A percentile compares a stretch with the other conserved stretches of the same genome.
Conservation (phyloP, 2,329 filamentous ascomycete genomes). For the Epicoccum sorghinum region DNA sequence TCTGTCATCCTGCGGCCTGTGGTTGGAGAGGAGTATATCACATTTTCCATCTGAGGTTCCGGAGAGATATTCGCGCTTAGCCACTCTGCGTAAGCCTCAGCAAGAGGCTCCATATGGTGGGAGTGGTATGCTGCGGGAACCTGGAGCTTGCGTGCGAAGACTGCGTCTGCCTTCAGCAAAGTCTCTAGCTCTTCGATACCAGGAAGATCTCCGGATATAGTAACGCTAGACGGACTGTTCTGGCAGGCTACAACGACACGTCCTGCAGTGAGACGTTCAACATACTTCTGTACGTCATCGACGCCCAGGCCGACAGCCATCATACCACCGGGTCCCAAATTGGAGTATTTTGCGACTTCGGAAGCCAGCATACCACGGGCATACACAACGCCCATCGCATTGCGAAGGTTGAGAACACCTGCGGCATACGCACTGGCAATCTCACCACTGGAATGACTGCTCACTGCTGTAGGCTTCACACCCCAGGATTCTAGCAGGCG, state of each 20-base stretch:
- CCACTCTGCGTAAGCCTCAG: slow-evolving; percentile 14
- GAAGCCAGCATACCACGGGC: slow-evolving; percentile 7
- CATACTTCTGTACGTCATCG: background rate
- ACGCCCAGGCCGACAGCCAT: slow-evolving; percentile 30
- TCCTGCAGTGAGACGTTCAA: background rate
- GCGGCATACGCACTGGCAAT: slow-evolving; percentile 25
- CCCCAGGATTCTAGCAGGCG: slow-evolving; percentile 17
- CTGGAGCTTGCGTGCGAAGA: slow-evolving; percentile 48
- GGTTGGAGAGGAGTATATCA: slow-evolving; percentile 1
- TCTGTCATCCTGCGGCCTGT: slow-evolving; percentile 1
- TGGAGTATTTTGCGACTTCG: slow-evolving; percentile 14
- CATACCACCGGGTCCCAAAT: slow-evolving; percentile 10
- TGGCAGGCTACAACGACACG: slow-evolving; percentile 22
- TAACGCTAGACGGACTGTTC: slow-evolving; percentile 51
- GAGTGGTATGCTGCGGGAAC: slow-evolving; percentile 56
- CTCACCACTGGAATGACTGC: slow-evolving; percentile 30
- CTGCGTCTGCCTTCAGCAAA: slow-evolving; percentile 41
- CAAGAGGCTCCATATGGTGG: slow-evolving; percentile 46
- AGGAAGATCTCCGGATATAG: slow-evolving; percentile 51
- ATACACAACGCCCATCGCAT: slow-evolving; percentile 3
- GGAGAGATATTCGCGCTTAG: background rate
- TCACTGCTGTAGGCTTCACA: slow-evolving; percentile 19
- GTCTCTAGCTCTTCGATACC: slow-evolving; percentile 45
- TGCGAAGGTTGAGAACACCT: background rate
- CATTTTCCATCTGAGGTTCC: slow-evolving; percentile 1